Percentiles rank a stretch among this genome's conserved stretches.
phyloP scores from a whole-genome alignment of 768 basidiomycete genomes.

The Paxillus ammoniavirescens region DNA sequence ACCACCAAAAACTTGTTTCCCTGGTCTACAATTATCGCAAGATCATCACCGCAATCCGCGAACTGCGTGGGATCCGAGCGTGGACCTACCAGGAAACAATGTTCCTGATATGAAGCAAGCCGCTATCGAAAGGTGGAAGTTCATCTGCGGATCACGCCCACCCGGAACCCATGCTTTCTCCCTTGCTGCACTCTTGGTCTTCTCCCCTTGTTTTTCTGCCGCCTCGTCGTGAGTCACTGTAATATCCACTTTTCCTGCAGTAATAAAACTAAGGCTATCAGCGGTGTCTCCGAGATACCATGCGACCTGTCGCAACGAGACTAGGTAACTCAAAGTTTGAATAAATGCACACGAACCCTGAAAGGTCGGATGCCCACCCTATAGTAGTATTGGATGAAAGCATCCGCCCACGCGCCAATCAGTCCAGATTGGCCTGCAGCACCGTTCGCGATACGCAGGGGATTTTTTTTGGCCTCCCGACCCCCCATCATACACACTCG shows the following conservation, averaged over 20 bases:
- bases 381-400: conserved; percentile 37
- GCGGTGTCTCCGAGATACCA: conserved; percentile 61
- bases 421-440: conserved; percentile 53
- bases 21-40: conserved; percentile 39
- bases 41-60: conserved; percentile 23
- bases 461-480: conserved; percentile 31
- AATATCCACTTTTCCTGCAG: conserved; percentile 43
- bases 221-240: conserved; percentile 54
- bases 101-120: conserved; percentile 35
- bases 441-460: conserved; percentile 48
- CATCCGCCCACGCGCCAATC: conserved; percentile 45
- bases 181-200: conserved; percentile 30
- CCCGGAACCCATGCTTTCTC: conserved; percentile 45
- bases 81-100: conserved; percentile 52
- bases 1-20: conserved; percentile 47
- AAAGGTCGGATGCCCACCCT: conserved; percentile 24
- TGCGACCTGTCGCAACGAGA: conserved; percentile 37
- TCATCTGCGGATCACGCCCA: conserved; percentile 20
- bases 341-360: conserved; percentile 30
- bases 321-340: not conserved
- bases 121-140: not conserved
- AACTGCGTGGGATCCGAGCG: conserved; percentile 45
- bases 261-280: conserved; percentile 43
- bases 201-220: conserved; percentile 41
- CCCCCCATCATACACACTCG: conserved; percentile 41